Base-by-base conservation (phyloP, 345 rosid genomes). In the Lumnitzera racemosa region DNA sequence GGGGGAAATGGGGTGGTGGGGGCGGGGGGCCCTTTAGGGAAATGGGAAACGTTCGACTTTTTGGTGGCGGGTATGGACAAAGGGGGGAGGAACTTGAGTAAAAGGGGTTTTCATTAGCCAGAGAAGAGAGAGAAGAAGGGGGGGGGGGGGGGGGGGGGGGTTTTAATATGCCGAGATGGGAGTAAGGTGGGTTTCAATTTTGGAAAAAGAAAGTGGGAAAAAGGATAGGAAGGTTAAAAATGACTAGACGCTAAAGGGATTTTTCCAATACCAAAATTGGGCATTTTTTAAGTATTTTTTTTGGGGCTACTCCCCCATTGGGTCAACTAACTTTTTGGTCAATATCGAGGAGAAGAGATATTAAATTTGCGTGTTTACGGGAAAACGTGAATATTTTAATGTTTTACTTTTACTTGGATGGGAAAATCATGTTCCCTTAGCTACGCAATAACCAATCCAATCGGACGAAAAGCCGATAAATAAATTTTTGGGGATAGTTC, bases 61-160 rank as follows among this genome's bases (percentile, higher is more conserved):
- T 56, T 53, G 65, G 60, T 52, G 49, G 14, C 15, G 47, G 58
- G 47, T 20, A 64, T 27, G 64, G 27, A 11, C 8, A 47, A 55
- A 65, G 10, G 76, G 68, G 51, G 77, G 54, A 49, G 81, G 23
- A 24, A 78, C 14, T 67, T 62, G 41, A 83, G 79, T 27, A n/a
- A 82, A 58, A 76, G 76, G 70, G 56, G 56, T 65, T 63, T 83
- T 68, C 94, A 84, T 83, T 69, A 56, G 49, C 24, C 61, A 58
- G 50, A 74, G 57, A 15, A 2, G 46, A 47, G 54, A 16, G 48
- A 11, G 16, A 3, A 2, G 20, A 0, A 24, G 2, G 2, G 64
- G 12, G 12, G 55, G 1, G 11, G 51, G 4, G 20, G 41, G 31
- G 9, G 15, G 27, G 64, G 55, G n/a, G n/a, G n/a, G n/a, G n/a